These are phyloP conservation scores for Panicum miliaceum DNA, from an alignment of 176 grass and related monocot species.

Conservation along the genomic window DNA sequence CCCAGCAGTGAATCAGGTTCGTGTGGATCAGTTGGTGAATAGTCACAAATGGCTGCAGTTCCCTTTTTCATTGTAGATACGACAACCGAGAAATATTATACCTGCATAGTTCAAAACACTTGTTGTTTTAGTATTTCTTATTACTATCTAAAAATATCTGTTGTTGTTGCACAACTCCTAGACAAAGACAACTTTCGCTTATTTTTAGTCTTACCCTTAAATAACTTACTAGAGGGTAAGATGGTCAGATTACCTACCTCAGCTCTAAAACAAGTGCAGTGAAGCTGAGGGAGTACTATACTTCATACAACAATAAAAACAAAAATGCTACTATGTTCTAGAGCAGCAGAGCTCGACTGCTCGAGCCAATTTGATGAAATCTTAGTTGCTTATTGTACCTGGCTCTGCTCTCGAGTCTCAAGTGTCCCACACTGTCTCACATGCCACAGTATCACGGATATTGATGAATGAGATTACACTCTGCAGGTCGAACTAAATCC, in stretches of 20 bases:
- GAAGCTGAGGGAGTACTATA: neutral
- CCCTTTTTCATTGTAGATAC: neutral
- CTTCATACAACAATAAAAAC: neutral
- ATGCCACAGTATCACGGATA: neutral
- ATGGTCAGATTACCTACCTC: neutral
- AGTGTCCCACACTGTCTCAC: neutral
- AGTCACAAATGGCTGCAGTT: neutral
- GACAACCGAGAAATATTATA: neutral
- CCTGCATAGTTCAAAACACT: no score
- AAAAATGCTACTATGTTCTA: neutral
- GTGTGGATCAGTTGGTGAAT: neutral
- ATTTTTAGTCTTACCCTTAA: neutral
- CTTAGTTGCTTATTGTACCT: neutral
- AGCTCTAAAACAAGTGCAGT: neutral
- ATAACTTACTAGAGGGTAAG: neutral
- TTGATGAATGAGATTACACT: neutral
- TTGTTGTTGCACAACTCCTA: neutral
- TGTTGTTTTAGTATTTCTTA: neutral
- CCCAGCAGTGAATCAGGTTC: conserved; percentile 68
- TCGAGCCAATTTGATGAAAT: neutral
- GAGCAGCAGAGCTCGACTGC: no score
- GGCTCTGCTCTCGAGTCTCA: neutral
- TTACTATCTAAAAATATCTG: neutral
- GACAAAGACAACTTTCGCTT: neutral
- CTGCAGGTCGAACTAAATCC: conserved; percentile 64